phyloP scores from a whole-genome alignment of 305 asterid species.

The Fraxinus latifolia region DNA sequence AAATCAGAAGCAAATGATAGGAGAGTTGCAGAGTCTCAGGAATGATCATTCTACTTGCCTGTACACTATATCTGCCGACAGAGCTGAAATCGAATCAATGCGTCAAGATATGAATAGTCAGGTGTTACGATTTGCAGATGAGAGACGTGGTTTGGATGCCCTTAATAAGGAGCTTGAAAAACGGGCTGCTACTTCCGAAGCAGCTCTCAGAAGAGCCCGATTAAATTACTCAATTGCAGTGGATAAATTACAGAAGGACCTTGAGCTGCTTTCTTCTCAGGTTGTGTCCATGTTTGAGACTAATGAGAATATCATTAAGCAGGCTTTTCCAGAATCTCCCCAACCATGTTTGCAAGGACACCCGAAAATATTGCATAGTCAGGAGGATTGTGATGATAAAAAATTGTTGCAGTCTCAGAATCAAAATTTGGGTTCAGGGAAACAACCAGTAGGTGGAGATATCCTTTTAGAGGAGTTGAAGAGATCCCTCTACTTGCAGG shows the following conservation, averaged over 20 bases:
- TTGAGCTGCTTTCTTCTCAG: constrained; percentile 92
- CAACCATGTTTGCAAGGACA: constrained; percentile 32
- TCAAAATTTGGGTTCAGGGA: constrained; percentile 39
- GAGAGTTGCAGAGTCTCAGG: constrained; percentile 72
- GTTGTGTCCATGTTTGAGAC: constrained; percentile 89
- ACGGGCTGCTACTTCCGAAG: constrained; percentile 72
- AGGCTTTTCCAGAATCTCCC: constrained; percentile 60
- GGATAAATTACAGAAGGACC: constrained; percentile 88
- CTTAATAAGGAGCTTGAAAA: constrained; percentile 76
- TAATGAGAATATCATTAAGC: constrained; percentile 79
- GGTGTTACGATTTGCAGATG: constrained; percentile 53
- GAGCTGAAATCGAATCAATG: constrained; percentile 68
- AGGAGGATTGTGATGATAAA: constrained; percentile 36
- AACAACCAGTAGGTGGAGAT: constrained; percentile 64
- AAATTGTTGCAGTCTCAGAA: constrained; percentile 33
- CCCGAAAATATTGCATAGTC: constrained; percentile 26
- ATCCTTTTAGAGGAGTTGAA: constrained; percentile 76
- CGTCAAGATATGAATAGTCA: constrained; percentile 61
- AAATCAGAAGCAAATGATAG: constrained; percentile 80
- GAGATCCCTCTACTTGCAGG: constrained; percentile 69
- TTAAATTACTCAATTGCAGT: constrained; percentile 95
- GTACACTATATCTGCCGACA: constrained; percentile 56
- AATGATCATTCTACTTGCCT: constrained; percentile 82
- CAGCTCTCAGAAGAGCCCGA: constrained; percentile 85
- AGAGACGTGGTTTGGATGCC: constrained; percentile 59